Base-by-base conservation (phyloP, 352 stramenopile genomes). In the Blastocystis sp. region DNA sequence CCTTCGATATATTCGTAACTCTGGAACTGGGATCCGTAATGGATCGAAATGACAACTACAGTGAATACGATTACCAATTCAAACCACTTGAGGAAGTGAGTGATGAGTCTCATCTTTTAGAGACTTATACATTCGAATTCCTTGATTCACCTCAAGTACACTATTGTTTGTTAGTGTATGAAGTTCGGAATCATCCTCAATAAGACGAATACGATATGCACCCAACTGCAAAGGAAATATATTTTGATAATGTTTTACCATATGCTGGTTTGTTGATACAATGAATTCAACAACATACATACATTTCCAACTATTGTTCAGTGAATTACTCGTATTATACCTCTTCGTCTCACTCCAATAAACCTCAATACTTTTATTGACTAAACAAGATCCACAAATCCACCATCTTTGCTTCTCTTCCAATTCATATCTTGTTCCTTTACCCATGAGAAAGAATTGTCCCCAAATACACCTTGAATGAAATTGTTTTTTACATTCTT, bases 71-170 rank as follows among this genome's bases (percentile, higher is more conserved):
- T 12, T n/a, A 3, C 19, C 2, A 27, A 42, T 37, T 21, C 49
- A 14, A n/a, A 83, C 71, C n/a, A 83, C 71, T 83, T 83, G 71
- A 29, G 71, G 71, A 32, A 83, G 29, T 2, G 42, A 37, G n/a
- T 83, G 71, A 35, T 49, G 19, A 51, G 51, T 51, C 37, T 32
- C 6, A n/a, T 56, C 65, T 77, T 77, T 12, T 12, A 43, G 24
- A 14, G 61, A 35, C 29, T 21, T 51, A 24, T 54, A 56, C 29
- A 24, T 27, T 54, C 43, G 65, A n/a, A 35, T 56, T 51, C 65
- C 65, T 19, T 59, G 29, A 29, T 83, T 35, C 19, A 32, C 21
- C 9, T 83, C 71, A 21, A 83, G 49, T 9, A 83, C 27, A 35
- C 71, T 66, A 24, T 27, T 83, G 21, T 83, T 61, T 16, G 46